Conservation (phyloP, 495 filamentous ascomycete genomes). For the Massariosphaeria phaeospora region DNA sequence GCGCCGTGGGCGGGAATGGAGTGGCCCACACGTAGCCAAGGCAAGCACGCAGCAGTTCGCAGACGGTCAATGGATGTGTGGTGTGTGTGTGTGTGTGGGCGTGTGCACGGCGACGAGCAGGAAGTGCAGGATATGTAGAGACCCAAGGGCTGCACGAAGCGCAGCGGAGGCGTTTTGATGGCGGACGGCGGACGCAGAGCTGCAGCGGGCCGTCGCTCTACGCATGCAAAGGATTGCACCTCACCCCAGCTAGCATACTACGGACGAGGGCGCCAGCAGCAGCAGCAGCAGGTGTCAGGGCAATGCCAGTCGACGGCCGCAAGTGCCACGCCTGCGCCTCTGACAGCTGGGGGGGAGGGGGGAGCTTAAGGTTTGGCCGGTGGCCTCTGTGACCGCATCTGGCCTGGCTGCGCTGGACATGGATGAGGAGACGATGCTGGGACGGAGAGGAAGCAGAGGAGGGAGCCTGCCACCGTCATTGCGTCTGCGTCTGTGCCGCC, state of each 20-base stretch:
- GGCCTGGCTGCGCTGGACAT: slow-evolving; percentile 1
- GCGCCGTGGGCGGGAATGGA: no score
- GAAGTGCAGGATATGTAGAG: background rate
- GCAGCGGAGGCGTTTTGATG: slow-evolving; percentile 23
- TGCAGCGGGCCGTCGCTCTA: slow-evolving; percentile 23
- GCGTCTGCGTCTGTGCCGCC: slow-evolving; percentile 7
- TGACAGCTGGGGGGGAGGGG: slow-evolving; percentile 20
- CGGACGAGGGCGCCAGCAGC: slow-evolving; percentile 14
- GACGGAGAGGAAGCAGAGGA: slow-evolving; percentile 12
- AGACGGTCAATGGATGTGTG: slow-evolving; percentile 9
- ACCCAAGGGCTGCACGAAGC: slow-evolving; percentile 6
- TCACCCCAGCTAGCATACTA: no score
- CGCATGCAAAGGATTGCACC: slow-evolving; percentile 20
- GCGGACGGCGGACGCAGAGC: slow-evolving; percentile 8
- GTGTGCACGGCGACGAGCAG: background rate
- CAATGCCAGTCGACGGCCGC: slow-evolving; percentile 1
- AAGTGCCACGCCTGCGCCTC: slow-evolving; percentile 12
- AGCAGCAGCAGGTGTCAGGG: background rate
- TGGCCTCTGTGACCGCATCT: slow-evolving; percentile 24
- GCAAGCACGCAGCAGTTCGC: slow-evolving; percentile 25
- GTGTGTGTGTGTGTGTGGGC: no score
- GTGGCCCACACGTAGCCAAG: no score
- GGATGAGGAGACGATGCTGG: background rate
- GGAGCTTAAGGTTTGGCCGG: slow-evolving; percentile 22
- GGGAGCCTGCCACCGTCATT: background rate